phyloP scores from a whole-genome alignment of 768 basidiomycete species.

The Pisolithus marmoratus region DNA sequence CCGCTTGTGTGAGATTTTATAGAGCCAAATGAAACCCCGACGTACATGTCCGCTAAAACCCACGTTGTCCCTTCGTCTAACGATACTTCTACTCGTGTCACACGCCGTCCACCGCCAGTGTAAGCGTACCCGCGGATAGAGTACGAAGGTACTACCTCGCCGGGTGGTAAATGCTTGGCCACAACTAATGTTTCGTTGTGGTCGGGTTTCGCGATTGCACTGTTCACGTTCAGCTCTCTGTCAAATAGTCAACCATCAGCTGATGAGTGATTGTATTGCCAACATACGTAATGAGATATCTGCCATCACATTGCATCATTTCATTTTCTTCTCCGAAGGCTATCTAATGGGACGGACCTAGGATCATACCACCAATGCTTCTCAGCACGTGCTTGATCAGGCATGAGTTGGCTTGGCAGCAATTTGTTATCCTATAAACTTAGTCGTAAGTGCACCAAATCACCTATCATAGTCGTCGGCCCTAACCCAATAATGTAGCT shows the following conservation, averaged over 20 bases:
- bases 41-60: slow-evolving; percentile 37
- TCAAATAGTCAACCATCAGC: slow-evolving; percentile 24
- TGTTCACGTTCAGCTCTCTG: slow-evolving; percentile 57
- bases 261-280: background rate
- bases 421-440: slow-evolving; percentile 53
- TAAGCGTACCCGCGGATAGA: slow-evolving; percentile 54
- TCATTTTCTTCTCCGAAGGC: background rate
- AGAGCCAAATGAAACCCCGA: background rate
- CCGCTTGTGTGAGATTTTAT: background rate
- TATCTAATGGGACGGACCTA: slow-evolving; percentile 20
- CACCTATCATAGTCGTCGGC: background rate
- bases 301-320: slow-evolving; percentile 4
- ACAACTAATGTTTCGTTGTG: slow-evolving; percentile 42
- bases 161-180: slow-evolving; percentile 2
- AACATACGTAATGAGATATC: slow-evolving; percentile 31
- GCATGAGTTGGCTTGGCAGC: slow-evolving; percentile 44
- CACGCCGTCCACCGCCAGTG: slow-evolving; percentile 51
- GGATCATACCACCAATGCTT: slow-evolving; percentile 53
- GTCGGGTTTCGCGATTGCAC: slow-evolving; percentile 48
- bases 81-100: slow-evolving; percentile 54
- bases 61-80: slow-evolving; percentile 48
- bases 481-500: slow-evolving; percentile 33
- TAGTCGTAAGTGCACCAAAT: background rate
- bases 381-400: slow-evolving; percentile 47
- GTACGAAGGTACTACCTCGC: slow-evolving; percentile 26